Conservation (phyloP, 495 filamentous ascomycete genomes). For the Pyronema omphalodes region DNA sequence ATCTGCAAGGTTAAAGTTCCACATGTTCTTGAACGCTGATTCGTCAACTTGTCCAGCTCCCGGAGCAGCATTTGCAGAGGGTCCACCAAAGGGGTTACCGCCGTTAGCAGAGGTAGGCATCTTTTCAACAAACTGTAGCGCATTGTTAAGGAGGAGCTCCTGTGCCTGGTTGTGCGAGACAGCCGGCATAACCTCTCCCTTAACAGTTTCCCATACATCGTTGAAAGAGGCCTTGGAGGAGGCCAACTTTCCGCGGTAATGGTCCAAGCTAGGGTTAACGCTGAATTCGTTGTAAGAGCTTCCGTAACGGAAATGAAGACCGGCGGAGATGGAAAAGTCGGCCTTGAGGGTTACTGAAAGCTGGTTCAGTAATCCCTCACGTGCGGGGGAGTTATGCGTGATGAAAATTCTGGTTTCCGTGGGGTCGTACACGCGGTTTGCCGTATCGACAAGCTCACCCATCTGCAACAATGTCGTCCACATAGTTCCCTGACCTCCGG, state of each 20-base stretch:
- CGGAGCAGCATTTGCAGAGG: slow-evolving; percentile 41
- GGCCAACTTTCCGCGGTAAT: slow-evolving; percentile 98
- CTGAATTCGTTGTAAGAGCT: slow-evolving; percentile 99
- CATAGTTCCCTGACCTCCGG: slow-evolving; percentile 97
- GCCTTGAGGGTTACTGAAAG: slow-evolving; percentile 94
- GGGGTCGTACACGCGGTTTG: slow-evolving; percentile 93
- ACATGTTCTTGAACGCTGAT: slow-evolving; percentile 99
- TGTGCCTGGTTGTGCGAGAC: slow-evolving; percentile 85
- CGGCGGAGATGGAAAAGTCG: slow-evolving; percentile 94
- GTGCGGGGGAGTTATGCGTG: slow-evolving; percentile 90
- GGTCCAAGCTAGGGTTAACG: slow-evolving; percentile 93
- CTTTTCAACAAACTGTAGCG: slow-evolving; percentile 75
- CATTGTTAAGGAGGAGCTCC: slow-evolving; percentile 74
- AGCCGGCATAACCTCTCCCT: slow-evolving; percentile 79
- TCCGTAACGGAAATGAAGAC: slow-evolving; percentile 95
- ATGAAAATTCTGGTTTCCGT: slow-evolving; percentile 96
- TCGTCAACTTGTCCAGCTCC: slow-evolving; percentile 82
- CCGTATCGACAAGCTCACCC: slow-evolving; percentile 95
- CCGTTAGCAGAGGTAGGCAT: slow-evolving; percentile 92
- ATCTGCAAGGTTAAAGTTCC: slow-evolving; percentile 99
- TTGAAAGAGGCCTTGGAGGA: slow-evolving; percentile 97
- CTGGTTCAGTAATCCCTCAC: slow-evolving; percentile 94
- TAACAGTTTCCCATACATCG: slow-evolving; percentile 99
- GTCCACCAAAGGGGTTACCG: slow-evolving; percentile 89
- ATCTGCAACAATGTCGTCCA: slow-evolving; percentile 98